Evolutionary conservation across 2,329 filamentous ascomycete genomes (phyloP).

Genomic region (Zymoseptoria pseudotritici): DNA sequence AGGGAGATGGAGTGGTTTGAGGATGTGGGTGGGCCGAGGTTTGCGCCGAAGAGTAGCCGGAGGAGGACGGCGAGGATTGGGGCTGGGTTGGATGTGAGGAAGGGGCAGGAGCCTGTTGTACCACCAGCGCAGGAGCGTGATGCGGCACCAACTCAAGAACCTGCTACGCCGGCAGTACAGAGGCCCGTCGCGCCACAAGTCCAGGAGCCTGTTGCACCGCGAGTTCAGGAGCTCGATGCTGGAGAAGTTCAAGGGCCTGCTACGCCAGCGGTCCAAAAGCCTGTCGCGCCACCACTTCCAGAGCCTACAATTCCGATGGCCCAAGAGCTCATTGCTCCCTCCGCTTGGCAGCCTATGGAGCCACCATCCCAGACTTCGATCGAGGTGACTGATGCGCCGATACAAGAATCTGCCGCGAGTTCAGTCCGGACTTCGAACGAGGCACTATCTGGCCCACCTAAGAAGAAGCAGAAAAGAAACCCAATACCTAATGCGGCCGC

Average conservation of each 20-base stretch:
- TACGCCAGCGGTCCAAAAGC: neutral
- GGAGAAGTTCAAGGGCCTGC: neutral
- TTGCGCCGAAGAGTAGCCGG: conserved; percentile 4
- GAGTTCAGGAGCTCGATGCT: neutral
- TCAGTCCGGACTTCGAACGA: neutral
- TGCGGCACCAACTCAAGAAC: neutral
- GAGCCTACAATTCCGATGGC: neutral
- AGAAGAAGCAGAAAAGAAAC: neutral
- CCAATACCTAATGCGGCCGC: neutral
- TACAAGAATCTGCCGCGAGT: neutral
- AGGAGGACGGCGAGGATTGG: conserved; percentile 10
- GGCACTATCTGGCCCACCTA: neutral
- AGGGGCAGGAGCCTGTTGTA: neutral
- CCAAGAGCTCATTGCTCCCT: neutral
- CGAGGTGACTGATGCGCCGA: neutral
- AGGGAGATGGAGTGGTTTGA: conserved; percentile 32
- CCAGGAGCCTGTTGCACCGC: neutral
- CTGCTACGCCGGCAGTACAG: neutral
- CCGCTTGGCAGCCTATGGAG: neutral
- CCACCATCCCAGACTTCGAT: neutral
- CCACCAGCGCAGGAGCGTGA: neutral
- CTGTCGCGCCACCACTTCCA: neutral
- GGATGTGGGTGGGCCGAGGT: conserved; percentile 5
- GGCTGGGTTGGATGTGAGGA: neutral
- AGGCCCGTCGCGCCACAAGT: neutral